These are phyloP conservation scores for Helotiales sp. DNA, from an alignment of 2,329 filamentous ascomycete species.

Conservation along the genomic window DNA sequence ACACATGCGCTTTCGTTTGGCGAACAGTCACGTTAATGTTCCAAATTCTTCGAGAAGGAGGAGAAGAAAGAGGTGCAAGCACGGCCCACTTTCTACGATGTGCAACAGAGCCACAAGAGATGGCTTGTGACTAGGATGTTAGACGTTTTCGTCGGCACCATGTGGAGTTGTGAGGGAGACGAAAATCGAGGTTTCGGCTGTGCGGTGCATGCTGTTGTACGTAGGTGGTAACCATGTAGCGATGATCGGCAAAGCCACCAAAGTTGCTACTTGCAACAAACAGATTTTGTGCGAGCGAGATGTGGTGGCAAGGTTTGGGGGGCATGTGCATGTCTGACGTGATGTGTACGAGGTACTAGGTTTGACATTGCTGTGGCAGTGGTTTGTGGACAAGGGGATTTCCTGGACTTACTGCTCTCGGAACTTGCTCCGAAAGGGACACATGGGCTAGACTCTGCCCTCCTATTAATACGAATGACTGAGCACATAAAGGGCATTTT, in stretches of 20 bases:
- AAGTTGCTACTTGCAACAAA: not conserved
- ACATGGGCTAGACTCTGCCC: too few relatives aligned
- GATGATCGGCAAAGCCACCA: slow-evolving; percentile 2
- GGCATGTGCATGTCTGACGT: not conserved
- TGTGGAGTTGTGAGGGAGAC: not conserved
- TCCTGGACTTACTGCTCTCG: not conserved
- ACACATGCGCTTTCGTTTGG: not conserved
- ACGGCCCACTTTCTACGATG: slow-evolving; percentile 14
- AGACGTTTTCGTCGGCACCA: not conserved
- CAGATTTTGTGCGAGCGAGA: not conserved
- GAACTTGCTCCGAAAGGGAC: too few relatives aligned
- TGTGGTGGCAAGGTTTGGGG: not conserved
- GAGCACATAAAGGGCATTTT: too few relatives aligned
- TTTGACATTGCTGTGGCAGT: not conserved
- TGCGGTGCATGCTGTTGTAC: not conserved
- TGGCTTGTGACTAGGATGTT: not conserved
- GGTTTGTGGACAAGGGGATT: not conserved
- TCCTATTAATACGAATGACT: too few relatives aligned
- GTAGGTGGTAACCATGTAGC: slow-evolving; percentile 2
- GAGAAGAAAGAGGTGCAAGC: not conserved
- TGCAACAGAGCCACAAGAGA: slow-evolving; percentile 2
- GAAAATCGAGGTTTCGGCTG: not conserved
- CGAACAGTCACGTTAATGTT: not conserved
- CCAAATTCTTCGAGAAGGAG: slow-evolving; percentile 5
- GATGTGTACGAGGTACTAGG: not conserved